Percentiles rank a stretch among this genome's conserved stretches.
Conservation (phyloP, 2,329 filamentous ascomycete genomes). For the Aureobasidium sp. region DNA sequence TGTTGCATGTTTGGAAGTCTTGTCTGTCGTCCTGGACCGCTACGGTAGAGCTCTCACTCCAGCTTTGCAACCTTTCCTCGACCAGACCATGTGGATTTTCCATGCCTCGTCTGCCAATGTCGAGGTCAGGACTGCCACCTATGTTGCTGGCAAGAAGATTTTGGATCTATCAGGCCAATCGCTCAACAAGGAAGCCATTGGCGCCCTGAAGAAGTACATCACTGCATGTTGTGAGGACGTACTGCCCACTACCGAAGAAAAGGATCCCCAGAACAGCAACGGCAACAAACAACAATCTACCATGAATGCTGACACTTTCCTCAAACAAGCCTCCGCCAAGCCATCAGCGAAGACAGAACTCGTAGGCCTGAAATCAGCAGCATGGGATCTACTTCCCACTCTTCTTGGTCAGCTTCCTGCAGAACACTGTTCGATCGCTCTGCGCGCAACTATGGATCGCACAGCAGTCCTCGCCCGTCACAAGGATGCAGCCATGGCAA, state of each 20-base stretch:
- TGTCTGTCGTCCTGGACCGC: slow-evolving; percentile 51
- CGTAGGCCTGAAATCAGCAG: slow-evolving; percentile 48
- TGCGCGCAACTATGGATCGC: slow-evolving; percentile 71
- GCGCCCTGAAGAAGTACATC: slow-evolving; percentile 56
- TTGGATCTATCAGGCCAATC: slow-evolving; percentile 58
- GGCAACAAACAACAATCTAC: slow-evolving; percentile 31
- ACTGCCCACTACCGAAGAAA: slow-evolving; percentile 38
- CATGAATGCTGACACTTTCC: slow-evolving; percentile 67
- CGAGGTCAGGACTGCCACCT: slow-evolving; percentile 54
- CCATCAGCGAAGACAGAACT: slow-evolving; percentile 28
- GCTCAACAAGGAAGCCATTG: slow-evolving; percentile 58
- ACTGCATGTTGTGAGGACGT: slow-evolving; percentile 69
- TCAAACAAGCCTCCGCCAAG: slow-evolving; percentile 34
- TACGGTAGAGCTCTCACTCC: slow-evolving; percentile 53
- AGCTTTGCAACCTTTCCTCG: slow-evolving; percentile 57
- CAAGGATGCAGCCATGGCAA: slow-evolving; percentile 69
- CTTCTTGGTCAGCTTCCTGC: slow-evolving; percentile 60
- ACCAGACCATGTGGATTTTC: slow-evolving; percentile 68
- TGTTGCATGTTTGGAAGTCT: slow-evolving; percentile 58
- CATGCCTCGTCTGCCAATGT: slow-evolving; percentile 44
- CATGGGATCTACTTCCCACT: slow-evolving; percentile 53
- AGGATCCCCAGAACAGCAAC: slow-evolving; percentile 35
- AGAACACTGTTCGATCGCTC: slow-evolving; percentile 59
- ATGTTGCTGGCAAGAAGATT: slow-evolving; percentile 52
- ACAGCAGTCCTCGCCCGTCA: slow-evolving; percentile 66